Percentiles rank a stretch among this genome's conserved stretches.
These are phyloP conservation scores for Glaciozyma martinii DNA, from an alignment of 768 basidiomycete genomes.

Conservation along the genomic window DNA sequence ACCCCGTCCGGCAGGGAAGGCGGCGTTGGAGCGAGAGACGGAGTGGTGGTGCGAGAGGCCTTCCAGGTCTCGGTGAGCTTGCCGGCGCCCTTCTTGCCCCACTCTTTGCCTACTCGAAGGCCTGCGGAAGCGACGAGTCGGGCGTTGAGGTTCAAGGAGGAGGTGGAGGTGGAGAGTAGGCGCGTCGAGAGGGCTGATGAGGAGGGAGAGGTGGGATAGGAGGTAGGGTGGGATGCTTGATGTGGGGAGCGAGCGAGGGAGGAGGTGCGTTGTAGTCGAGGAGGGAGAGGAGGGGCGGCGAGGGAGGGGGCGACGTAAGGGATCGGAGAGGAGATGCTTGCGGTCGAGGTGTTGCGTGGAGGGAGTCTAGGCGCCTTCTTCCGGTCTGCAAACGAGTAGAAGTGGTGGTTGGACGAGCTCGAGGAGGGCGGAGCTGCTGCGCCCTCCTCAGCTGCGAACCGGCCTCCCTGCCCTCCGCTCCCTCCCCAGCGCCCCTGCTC, in stretches of 20 bases:
- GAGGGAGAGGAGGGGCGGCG: too few relatives aligned
- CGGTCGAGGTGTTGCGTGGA: too few relatives aligned
- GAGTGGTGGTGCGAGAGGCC: background rate
- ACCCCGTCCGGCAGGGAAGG: background rate
- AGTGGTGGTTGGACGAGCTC: background rate
- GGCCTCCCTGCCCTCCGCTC: background rate
- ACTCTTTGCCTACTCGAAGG: constrained; percentile 7
- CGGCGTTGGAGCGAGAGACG: too few relatives aligned
- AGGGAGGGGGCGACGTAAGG: background rate
- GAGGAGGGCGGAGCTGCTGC: background rate
- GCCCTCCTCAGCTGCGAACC: background rate
- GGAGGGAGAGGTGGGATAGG: background rate
- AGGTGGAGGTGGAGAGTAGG: background rate
- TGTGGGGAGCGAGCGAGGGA: background rate
- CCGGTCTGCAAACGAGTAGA: too few relatives aligned
- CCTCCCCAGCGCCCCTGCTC: background rate
- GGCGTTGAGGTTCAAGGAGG: constrained; percentile 10
- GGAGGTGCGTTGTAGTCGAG: background rate
- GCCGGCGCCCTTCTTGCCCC: constrained; percentile 13
- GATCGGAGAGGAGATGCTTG: too few relatives aligned
- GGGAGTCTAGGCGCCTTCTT: too few relatives aligned
- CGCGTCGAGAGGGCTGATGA: background rate
- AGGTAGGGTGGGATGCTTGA: background rate
- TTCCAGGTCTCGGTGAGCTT: constrained; percentile 7
- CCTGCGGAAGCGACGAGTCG: constrained; percentile 13